A percentile compares a stretch with the other conserved stretches of the same genome.
Evolutionary conservation across 108 stramenopile genomes (phyloP).

Genomic region (Poteriospumella lacustris): DNA sequence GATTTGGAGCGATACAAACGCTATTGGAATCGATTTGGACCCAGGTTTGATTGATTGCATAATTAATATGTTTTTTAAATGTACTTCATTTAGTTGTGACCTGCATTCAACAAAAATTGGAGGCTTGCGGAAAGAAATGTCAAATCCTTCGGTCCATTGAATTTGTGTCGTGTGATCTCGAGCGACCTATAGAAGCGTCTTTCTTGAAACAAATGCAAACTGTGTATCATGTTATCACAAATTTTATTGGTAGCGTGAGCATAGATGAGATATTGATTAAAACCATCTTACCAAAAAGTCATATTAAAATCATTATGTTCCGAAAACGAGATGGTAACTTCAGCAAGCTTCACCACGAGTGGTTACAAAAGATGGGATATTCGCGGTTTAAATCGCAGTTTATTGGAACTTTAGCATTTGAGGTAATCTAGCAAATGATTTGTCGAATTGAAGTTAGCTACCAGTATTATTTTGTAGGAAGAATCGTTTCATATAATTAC

Average conservation of each 20-base stretch:
- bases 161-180: slow-evolving; percentile 7
- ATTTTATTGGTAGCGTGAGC: slow-evolving; percentile 7
- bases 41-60: slow-evolving; percentile 7
- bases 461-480: slow-evolving; percentile 3
- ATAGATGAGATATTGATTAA: slow-evolving; percentile 9
- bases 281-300: slow-evolving; percentile 8
- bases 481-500: slow-evolving; percentile 9
- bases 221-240: slow-evolving; percentile 8
- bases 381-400: slow-evolving; percentile 7
- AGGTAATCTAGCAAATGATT: slow-evolving; percentile 3
- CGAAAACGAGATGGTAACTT: slow-evolving; percentile 7
- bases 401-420: slow-evolving; percentile 8
- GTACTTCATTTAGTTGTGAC: slow-evolving; percentile 8
- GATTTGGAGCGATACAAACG: slow-evolving; percentile 7
- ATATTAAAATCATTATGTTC: slow-evolving; percentile 9
- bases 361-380: slow-evolving; percentile 8
- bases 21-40: slow-evolving; percentile 7
- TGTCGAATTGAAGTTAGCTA: slow-evolving; percentile 8
- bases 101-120: slow-evolving; percentile 8
- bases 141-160: slow-evolving; percentile 7
- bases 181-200: slow-evolving; percentile 6
- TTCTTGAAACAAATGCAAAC: slow-evolving; percentile 8
- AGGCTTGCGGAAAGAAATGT: slow-evolving; percentile 7
- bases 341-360: slow-evolving; percentile 6
- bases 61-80: slow-evolving; percentile 10